These are phyloP conservation scores for Pogostemon cablin DNA, from an alignment of 257 asterid genomes.

Conservation along the genomic window DNA sequence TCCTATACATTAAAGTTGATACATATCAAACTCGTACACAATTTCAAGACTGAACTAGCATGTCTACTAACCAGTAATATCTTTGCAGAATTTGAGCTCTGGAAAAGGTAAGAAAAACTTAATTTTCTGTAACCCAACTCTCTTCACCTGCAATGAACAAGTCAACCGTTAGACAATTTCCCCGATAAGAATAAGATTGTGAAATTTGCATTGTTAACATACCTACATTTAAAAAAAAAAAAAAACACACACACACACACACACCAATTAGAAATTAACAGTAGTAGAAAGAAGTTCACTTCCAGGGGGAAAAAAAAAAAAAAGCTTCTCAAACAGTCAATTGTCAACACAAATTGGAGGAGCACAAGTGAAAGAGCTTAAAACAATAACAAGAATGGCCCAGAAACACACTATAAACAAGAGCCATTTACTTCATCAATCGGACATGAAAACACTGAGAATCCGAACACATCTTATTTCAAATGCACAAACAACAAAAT, in stretches of 20 bases:
- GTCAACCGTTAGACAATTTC: background rate
- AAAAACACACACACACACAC: background rate
- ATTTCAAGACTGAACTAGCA: slow-evolving; percentile 21
- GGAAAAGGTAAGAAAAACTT: slow-evolving; percentile 2
- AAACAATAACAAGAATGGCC: background rate
- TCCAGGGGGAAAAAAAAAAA: background rate
- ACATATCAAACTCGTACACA: background rate
- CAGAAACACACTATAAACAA: background rate
- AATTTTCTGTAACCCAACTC: slow-evolving; percentile 13
- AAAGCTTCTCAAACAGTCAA: slow-evolving; percentile 13
- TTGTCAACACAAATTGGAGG: background rate
- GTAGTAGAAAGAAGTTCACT: background rate
- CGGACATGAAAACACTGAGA: background rate
- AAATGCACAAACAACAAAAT: background rate
- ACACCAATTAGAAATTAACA: background rate
- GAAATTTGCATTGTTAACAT: background rate
- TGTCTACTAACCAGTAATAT: slow-evolving; percentile 26
- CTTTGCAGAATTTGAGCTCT: slow-evolving; percentile 22
- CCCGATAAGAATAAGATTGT: background rate
- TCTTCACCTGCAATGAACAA: slow-evolving; percentile 38
- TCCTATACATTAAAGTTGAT: slow-evolving; percentile 28
- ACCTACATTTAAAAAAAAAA: slow-evolving; percentile 4
- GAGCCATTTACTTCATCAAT: slow-evolving; percentile 10
- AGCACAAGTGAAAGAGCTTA: background rate
- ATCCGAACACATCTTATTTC: background rate